Conservation (phyloP, 2,329 filamentous ascomycete species). For the Exophiala aquamarina region DNA sequence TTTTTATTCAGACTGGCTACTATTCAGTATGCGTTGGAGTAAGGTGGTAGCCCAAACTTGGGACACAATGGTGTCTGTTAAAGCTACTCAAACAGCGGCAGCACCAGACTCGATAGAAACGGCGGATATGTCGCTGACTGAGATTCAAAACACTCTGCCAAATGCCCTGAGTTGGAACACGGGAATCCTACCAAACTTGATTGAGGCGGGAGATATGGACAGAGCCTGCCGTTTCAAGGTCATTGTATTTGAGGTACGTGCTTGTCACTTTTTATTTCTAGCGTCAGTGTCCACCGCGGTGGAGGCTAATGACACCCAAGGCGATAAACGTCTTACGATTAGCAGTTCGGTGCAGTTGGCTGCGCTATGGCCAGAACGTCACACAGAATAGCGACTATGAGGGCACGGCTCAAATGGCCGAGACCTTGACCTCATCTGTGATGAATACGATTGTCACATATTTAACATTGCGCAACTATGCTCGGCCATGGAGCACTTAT, state of each 20-base stretch:
- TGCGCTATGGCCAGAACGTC: not conserved
- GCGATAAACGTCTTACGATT: conserved; percentile 6
- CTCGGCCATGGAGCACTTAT: conserved; percentile 9
- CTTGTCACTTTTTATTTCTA: not conserved
- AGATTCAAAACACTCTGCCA: conserved; percentile 1
- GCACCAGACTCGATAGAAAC: not conserved
- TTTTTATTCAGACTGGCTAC: conserved; percentile 1
- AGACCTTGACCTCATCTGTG: conserved; percentile 2
- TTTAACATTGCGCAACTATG: conserved; percentile 1
- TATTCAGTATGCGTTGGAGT: conserved; percentile 2
- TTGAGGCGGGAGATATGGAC: conserved; percentile 3
- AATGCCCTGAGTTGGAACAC: conserved; percentile 1
- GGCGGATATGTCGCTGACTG: not conserved
- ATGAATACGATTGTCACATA: conserved; percentile 3
- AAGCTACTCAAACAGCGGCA: not conserved
- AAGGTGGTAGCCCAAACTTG: conserved; percentile 2
- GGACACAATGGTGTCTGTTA: conserved; percentile 2
- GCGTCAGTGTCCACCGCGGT: not conserved
- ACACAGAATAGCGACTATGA: not conserved
- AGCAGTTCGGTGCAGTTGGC: not conserved
- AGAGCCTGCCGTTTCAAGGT: conserved; percentile 3
- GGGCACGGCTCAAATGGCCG: not conserved
- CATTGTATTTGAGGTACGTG: conserved; percentile 5
- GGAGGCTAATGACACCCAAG: not conserved
- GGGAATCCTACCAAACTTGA: not conserved